phyloP scores from a whole-genome alignment of 2,329 filamentous ascomycete genomes.

The Hypoxylon sp. region DNA sequence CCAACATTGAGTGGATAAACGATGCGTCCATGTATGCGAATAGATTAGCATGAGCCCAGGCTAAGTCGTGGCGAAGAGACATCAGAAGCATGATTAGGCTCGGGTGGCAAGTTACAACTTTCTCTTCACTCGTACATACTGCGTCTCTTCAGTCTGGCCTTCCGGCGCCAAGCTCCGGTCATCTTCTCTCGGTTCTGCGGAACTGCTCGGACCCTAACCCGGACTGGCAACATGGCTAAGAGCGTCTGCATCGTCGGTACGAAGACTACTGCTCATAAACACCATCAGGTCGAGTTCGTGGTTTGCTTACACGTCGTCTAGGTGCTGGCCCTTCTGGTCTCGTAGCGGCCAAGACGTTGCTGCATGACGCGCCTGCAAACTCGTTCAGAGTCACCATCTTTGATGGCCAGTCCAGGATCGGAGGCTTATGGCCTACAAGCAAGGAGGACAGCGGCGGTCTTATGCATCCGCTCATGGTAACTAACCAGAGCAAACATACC shows the following conservation, averaged over 20 bases:
- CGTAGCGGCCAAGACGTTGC: conserved; percentile 75
- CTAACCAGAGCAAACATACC: conserved; percentile 80
- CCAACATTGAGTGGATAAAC: conserved; percentile 4
- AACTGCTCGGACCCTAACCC: conserved; percentile 14
- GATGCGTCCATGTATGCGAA: not conserved
- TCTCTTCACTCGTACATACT: conserved; percentile 3
- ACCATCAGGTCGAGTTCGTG: not conserved
- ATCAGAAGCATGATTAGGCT: conserved; percentile 6
- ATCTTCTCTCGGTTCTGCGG: conserved; percentile 14
- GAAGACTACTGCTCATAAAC: conserved; percentile 7
- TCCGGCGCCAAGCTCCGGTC: conserved; percentile 10
- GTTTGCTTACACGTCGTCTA: conserved; percentile 43
- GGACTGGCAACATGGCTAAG: conserved; percentile 49
- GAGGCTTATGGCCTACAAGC: conserved; percentile 77
- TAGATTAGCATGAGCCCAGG: not conserved
- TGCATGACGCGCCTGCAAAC: conserved; percentile 62
- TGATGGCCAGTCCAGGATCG: conserved; percentile 70
- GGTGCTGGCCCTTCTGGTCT: conserved; percentile 75
- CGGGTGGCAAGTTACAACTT: not conserved
- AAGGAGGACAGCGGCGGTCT: conserved; percentile 58
- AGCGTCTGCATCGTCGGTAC: conserved; percentile 62
- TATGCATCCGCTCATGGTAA: conserved; percentile 72
- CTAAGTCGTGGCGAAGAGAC: not conserved
- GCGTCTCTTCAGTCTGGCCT: conserved; percentile 5
- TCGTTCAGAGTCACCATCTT: conserved; percentile 74